Base-by-base conservation (phyloP, 139 green algal genomes). In the Bryopsis sp. region DNA sequence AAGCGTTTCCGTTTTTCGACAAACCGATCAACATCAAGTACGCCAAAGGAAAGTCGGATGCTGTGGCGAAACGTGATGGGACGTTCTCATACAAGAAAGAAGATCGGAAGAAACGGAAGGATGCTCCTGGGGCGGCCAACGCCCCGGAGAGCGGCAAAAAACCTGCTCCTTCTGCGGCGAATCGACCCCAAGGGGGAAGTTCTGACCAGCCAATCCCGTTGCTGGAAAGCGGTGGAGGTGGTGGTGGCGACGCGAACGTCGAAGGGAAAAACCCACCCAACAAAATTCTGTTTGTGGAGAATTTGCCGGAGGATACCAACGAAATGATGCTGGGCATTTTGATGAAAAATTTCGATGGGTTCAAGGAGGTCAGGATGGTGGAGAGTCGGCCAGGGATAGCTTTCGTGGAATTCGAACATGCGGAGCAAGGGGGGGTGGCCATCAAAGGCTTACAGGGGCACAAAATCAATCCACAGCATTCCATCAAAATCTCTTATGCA, bases 1-100 rank as follows among this genome's bases (percentile, higher is more conserved):
- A 99, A 66, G 90, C 85, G 24, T 99, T 99, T 75, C 92, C 91
- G 0, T 98, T 99, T 81, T 96, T 93, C 54, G 90, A 96, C 54
- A 99, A 97, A 81, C 88, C 92, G 5, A 91, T 99, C 73, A 74
- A 78, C 36, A 86, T 98, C 8, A 32, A 76, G 3, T 96, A 92
- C 72, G 93, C 93, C 4, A 89, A 86, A 74, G 86, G 76, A n/a
- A 94, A 97, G 76, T 95, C 86, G 1, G 91, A 97, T 50, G 91
- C 87, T 0, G 72, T 95, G 0, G 81, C 88, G 15, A 95, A 96
- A 78, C 34, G 88, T 54, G 86, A 96, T 1, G 92, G 91, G 29
- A 88, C 76, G 0, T 96, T 84, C 79, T 81, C 87, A 78, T 64
- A 73, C 39, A 74, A 86, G 62, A 91, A 88, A 74, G 81, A 85